Conservation (phyloP, 2,329 filamentous ascomycete genomes). For the Aspergillus cejpii region DNA sequence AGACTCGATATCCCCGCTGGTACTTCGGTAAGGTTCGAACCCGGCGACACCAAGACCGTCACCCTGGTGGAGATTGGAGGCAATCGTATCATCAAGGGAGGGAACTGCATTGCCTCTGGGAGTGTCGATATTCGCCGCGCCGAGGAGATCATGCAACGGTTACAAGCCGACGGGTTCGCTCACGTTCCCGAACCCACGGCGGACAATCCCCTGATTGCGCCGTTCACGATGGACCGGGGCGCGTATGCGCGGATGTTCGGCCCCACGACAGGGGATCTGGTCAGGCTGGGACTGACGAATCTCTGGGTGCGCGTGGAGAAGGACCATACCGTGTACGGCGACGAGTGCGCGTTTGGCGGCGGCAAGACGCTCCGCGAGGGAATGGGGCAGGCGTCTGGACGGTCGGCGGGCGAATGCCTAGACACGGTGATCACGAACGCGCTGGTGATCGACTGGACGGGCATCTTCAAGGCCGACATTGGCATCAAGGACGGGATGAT, state of each 20-base stretch:
- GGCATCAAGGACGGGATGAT: constrained; percentile 84
- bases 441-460: constrained; percentile 80
- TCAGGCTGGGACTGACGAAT: constrained; percentile 74
- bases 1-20: constrained; percentile 85
- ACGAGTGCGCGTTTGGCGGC: constrained; percentile 92
- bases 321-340: constrained; percentile 76
- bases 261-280: constrained; percentile 79
- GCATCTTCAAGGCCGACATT: constrained; percentile 95
- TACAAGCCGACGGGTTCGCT: constrained; percentile 69
- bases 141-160: constrained; percentile 58
- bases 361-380: constrained; percentile 91
- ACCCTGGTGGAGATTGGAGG: constrained; percentile 84
- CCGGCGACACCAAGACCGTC: constrained; percentile 85
- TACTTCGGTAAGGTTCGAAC: constrained; percentile 88
- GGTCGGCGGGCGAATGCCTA: constrained; percentile 62
- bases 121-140: constrained; percentile 57
- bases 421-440: constrained; percentile 88
- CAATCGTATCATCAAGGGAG: constrained; percentile 70
- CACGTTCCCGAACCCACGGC: constrained; percentile 62
- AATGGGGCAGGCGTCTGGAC: constrained; percentile 85
- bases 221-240: constrained; percentile 65
- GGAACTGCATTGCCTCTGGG: constrained; percentile 72
- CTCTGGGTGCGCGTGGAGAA: constrained; percentile 87
- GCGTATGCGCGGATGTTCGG: constrained; percentile 88
- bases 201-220: constrained; percentile 51